Percentiles rank a stretch among this genome's conserved stretches.
These are phyloP conservation scores for Ascochyta pisi DNA, from an alignment of 2,329 filamentous ascomycete species.

Conservation along the genomic window DNA sequence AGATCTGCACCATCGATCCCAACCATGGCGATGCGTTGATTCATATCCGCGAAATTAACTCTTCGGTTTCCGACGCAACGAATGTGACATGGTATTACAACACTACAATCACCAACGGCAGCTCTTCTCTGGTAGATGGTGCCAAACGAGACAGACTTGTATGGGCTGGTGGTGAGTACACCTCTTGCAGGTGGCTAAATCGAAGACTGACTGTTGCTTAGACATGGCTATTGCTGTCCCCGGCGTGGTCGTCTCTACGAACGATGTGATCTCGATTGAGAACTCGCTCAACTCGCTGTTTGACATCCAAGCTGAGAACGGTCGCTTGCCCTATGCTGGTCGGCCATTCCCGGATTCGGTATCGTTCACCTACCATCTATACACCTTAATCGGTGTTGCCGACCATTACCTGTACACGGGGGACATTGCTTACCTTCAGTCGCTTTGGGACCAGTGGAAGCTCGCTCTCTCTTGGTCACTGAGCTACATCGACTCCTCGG, in stretches of 20 bases:
- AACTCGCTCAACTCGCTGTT: conserved; percentile 60
- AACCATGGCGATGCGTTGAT: conserved; percentile 46
- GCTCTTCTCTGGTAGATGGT: conserved; percentile 56
- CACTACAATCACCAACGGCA: conserved; percentile 51
- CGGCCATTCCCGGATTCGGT: conserved; percentile 50
- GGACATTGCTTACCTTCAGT: conserved; percentile 49
- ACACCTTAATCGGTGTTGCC: conserved; percentile 55
- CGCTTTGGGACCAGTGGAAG: conserved; percentile 55
- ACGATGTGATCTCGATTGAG: conserved; percentile 59
- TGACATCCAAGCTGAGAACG: conserved; percentile 53
- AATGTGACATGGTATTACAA: conserved; percentile 53
- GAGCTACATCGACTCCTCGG: conserved; percentile 51
- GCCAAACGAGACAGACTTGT: conserved; percentile 66
- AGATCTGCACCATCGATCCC: conserved; percentile 50
- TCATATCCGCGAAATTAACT: conserved; percentile 39
- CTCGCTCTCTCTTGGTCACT: conserved; percentile 53
- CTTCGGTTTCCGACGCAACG: conserved; percentile 36
- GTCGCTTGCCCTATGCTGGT: conserved; percentile 60
- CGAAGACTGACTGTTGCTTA: conserved; percentile 1
- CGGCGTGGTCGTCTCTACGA: conserved; percentile 61
- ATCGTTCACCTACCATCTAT: conserved; percentile 64
- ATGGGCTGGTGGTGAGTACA: conserved; percentile 59
- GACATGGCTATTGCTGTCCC: conserved; percentile 66
- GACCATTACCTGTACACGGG: conserved; percentile 56
- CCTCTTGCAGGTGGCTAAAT: no score